Percentiles rank a stretch among this genome's conserved stretches.
These are phyloP conservation scores for Clitopilus hobsonii DNA, from an alignment of 768 basidiomycete species.

Conservation along the genomic window DNA sequence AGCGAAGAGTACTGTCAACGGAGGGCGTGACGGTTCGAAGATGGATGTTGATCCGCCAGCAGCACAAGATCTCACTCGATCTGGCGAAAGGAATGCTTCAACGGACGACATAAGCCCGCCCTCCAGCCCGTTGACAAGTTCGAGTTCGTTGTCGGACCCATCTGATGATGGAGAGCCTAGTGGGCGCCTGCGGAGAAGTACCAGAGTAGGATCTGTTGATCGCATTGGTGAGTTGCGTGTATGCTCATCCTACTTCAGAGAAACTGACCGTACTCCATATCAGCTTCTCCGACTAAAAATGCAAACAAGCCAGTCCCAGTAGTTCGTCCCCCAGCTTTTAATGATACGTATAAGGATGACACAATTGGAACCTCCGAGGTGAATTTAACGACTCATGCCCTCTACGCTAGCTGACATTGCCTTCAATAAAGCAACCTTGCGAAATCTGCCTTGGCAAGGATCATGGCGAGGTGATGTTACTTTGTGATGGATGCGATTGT, in stretches of 20 bases:
- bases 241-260: no score
- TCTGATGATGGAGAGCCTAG: constrained; percentile 68
- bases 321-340: constrained; percentile 44
- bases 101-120: constrained; percentile 55
- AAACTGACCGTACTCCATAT: no score
- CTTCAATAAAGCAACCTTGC: constrained; percentile 62
- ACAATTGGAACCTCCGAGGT: constrained; percentile 51
- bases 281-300: no score
- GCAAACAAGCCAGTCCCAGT: constrained; percentile 24
- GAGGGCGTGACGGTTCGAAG: constrained; percentile 33
- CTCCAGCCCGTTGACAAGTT: constrained; percentile 72
- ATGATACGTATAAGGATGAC: constrained; percentile 40
- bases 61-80: constrained; percentile 32
- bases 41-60: constrained; percentile 48
- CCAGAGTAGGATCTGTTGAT: constrained; percentile 49
- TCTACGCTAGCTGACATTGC: background rate
- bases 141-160: constrained; percentile 75
- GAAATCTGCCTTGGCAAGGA: constrained; percentile 92
- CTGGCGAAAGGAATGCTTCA: constrained; percentile 28
- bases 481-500: constrained; percentile 49
- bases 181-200: constrained; percentile 45
- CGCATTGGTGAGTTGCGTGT: constrained; percentile 39
- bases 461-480: constrained; percentile 85
- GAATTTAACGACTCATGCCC: constrained; percentile 6
- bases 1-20: constrained; percentile 60